Percentiles rank a stretch among this genome's conserved stretches.
Conservation (phyloP, 2,329 filamentous ascomycete genomes). For the Clarireedia hainanense region DNA sequence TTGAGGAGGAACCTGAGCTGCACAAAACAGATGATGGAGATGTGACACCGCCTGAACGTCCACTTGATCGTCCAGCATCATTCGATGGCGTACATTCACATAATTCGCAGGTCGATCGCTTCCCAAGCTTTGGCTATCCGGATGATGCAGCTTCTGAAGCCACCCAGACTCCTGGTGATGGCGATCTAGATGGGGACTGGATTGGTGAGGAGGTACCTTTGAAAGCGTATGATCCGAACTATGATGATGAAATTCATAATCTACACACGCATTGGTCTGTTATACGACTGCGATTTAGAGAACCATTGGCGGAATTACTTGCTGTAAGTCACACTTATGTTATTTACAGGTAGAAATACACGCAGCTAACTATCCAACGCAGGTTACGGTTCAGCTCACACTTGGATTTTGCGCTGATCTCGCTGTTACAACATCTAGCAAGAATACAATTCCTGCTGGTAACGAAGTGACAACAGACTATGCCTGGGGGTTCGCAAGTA, state of each 20-base stretch:
- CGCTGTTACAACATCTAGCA: constrained; percentile 28
- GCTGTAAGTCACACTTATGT: constrained; percentile 30
- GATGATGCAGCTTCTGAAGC: constrained; percentile 17
- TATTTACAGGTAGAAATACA: too few species aligned
- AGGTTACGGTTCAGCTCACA: constrained; percentile 31
- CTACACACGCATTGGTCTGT: constrained; percentile 35
- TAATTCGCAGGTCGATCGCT: background rate
- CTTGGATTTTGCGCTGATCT: constrained; percentile 43
- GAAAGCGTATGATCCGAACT: constrained; percentile 15
- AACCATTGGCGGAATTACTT: constrained; percentile 45
- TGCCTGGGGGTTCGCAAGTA: constrained; percentile 47
- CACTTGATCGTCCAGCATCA: background rate
- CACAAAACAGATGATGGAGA: background rate
- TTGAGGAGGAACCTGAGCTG: constrained; percentile 9
- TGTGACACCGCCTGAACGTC: background rate
- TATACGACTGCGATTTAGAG: constrained; percentile 38
- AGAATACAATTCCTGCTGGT: constrained; percentile 22
- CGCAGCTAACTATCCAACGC: too few species aligned
- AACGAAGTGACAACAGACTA: constrained; percentile 37
- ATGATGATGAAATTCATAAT: constrained; percentile 24
- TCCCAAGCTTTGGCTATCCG: constrained; percentile 9
- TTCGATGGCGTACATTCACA: background rate
- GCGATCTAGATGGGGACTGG: constrained; percentile 14
- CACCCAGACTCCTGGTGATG: constrained; percentile 16
- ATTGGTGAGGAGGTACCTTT: constrained; percentile 16